Percentiles rank a stretch among this genome's conserved stretches.
Evolutionary conservation across 2,329 filamentous ascomycete genomes (phyloP).

Genomic region (Rhinocladiella mackenziei): DNA sequence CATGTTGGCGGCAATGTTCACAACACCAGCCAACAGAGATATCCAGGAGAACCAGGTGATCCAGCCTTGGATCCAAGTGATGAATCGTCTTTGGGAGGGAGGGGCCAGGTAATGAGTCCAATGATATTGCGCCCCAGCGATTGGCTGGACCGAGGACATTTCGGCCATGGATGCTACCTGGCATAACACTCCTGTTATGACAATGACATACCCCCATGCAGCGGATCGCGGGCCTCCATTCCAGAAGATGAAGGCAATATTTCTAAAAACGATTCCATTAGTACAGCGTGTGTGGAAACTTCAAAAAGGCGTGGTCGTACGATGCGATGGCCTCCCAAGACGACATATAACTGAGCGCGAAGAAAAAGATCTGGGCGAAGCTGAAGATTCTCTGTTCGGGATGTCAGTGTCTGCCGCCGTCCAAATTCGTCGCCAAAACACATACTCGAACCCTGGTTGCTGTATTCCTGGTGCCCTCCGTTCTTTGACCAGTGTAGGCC

Average conservation of each 20-base stretch:
- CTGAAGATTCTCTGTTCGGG: slow-evolving; percentile 22
- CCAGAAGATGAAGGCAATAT: slow-evolving; percentile 29
- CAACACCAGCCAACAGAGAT: slow-evolving; percentile 32
- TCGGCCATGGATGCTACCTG: slow-evolving; percentile 39
- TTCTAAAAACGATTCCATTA: slow-evolving; percentile 3
- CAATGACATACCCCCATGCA: slow-evolving; percentile 34
- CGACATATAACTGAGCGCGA: slow-evolving; percentile 25
- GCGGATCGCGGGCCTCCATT: slow-evolving; percentile 36
- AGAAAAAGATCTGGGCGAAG: slow-evolving; percentile 24
- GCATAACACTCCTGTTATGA: slow-evolving; percentile 32
- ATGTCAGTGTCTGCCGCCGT: not conserved
- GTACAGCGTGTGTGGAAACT: not conserved
- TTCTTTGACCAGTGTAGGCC: too few species aligned
- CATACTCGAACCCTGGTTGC: too few species aligned
- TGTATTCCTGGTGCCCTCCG: too few species aligned
- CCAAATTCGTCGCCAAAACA: not conserved
- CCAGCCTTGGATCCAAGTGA: slow-evolving; percentile 39
- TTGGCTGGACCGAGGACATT: slow-evolving; percentile 40
- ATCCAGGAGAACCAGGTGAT: slow-evolving; percentile 44
- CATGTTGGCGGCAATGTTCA: slow-evolving; percentile 36
- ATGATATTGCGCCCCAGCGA: slow-evolving; percentile 44
- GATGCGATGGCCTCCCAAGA: slow-evolving; percentile 25
- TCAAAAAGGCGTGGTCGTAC: slow-evolving; percentile 7
- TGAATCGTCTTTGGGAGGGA: slow-evolving; percentile 31
- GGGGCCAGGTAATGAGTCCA: slow-evolving; percentile 39